phyloP scores from a whole-genome alignment of 139 green algal species.

The Closterium sp. region DNA sequence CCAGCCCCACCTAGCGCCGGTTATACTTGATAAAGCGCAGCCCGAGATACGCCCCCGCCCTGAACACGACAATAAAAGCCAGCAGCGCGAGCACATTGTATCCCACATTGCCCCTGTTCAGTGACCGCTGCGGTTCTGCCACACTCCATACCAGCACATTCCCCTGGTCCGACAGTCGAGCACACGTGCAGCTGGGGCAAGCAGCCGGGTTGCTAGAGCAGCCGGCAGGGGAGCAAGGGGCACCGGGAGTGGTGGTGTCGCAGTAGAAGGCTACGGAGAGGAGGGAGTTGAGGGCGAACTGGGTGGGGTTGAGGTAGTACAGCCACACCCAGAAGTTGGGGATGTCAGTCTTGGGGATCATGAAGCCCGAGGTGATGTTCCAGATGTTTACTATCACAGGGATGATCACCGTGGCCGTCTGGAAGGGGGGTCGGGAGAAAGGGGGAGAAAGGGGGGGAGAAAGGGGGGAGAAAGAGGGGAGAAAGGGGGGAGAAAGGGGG shows the following conservation, averaged over 20 bases:
- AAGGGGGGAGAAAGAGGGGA: too few species aligned
- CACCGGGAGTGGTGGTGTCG: constrained; percentile 8
- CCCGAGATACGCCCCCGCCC: constrained; percentile 13
- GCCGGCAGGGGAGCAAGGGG: background rate
- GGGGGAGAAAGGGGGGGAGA: too few species aligned
- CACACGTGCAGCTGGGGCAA: constrained; percentile 17
- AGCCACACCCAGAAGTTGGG: constrained; percentile 34
- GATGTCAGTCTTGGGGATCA: constrained; percentile 44
- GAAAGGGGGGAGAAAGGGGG: too few species aligned
- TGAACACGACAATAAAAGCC: constrained; percentile 32
- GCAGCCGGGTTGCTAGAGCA: constrained; percentile 1
- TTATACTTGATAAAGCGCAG: constrained; percentile 39
- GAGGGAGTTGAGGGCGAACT: constrained; percentile 30
- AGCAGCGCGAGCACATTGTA: constrained; percentile 32
- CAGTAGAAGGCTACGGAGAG: constrained; percentile 33
- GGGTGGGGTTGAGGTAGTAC: constrained; percentile 37
- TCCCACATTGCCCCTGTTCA: constrained; percentile 6
- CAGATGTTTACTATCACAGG: constrained; percentile 33
- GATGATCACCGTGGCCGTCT: constrained; percentile 35
- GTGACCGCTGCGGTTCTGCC: background rate
- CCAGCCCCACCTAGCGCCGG: background rate
- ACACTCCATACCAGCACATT: background rate
- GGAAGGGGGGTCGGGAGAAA: background rate
- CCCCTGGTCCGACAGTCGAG: background rate
- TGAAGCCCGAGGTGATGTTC: constrained; percentile 45